Conservation (phyloP, 768 basidiomycete genomes). For the Mycena maculata region DNA sequence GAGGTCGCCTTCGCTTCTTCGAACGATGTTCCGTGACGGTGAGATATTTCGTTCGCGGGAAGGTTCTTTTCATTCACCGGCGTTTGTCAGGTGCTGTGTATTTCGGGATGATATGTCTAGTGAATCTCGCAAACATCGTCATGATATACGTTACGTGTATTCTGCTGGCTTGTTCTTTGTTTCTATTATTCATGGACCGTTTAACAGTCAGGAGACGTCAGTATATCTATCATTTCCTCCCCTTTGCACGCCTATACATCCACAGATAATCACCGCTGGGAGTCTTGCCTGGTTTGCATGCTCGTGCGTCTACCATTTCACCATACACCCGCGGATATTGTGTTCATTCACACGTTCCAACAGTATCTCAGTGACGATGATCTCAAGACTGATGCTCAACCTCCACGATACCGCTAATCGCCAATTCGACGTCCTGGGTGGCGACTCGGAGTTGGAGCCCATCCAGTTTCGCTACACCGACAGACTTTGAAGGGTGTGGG, state of each 20-base stretch:
- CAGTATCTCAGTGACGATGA: constrained; percentile 21
- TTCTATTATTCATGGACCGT: not conserved
- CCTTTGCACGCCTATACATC: not conserved
- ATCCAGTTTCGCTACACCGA: not conserved
- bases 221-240: not conserved
- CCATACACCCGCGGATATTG: not conserved
- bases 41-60: not conserved
- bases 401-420: constrained; percentile 9
- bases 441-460: not conserved
- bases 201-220: not conserved
- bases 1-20: not conserved
- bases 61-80: not conserved
- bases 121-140: not conserved
- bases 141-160: not conserved
- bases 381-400: constrained; percentile 22
- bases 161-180: not conserved
- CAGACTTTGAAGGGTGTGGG: too few species aligned
- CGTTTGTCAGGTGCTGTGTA: not conserved
- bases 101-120: constrained; percentile 9
- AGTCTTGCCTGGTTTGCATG: constrained; percentile 5
- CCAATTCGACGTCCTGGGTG: too few species aligned
- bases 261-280: constrained; percentile 10
- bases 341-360: not conserved
- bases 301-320: not conserved
- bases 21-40: constrained; percentile 10